Conservation (phyloP, 768 basidiomycete species). For the Trametes cubensis region DNA sequence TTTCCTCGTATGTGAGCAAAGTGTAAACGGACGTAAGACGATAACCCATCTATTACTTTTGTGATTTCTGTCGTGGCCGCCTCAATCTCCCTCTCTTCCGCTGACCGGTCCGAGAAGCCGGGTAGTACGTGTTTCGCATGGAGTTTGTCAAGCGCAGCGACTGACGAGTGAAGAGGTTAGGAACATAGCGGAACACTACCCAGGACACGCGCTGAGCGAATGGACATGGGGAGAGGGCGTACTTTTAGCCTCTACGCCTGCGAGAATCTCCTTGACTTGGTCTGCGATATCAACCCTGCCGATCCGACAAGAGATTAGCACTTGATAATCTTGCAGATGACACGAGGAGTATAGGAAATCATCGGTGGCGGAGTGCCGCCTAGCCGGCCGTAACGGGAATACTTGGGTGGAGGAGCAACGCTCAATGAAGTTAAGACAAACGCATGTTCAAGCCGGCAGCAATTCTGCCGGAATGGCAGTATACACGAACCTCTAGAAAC, state of each 20-base stretch:
- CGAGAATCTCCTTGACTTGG: slow-evolving; percentile 81
- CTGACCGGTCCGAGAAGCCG: slow-evolving; percentile 92
- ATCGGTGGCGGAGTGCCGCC: slow-evolving; percentile 7
- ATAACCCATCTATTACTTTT: slow-evolving; percentile 50
- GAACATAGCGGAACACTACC: slow-evolving; percentile 16
- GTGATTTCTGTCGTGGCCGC: slow-evolving; percentile 85
- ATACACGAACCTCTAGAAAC: background rate
- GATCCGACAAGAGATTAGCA: slow-evolving; percentile 29
- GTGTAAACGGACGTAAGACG: slow-evolving; percentile 1
- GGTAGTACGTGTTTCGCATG: slow-evolving; percentile 96
- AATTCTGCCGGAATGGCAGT: background rate
- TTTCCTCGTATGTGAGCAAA: slow-evolving; percentile 4
- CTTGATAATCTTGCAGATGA: background rate
- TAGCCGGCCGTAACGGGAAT: background rate
- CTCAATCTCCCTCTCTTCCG: slow-evolving; percentile 95
- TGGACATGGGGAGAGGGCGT: slow-evolving; percentile 32
- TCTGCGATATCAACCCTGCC: slow-evolving; percentile 90
- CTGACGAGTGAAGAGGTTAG: slow-evolving; percentile 45
- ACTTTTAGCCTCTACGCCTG: slow-evolving; percentile 77
- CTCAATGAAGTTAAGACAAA: slow-evolving; percentile 3
- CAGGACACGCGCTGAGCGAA: slow-evolving; percentile 20
- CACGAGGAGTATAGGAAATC: background rate
- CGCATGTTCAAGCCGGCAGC: background rate
- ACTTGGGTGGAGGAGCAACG: background rate
- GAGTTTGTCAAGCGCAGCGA: slow-evolving; percentile 87